These are phyloP conservation scores for Fomitopsis pinicola DNA, from an alignment of 1,284 basidiomycete species.

Conservation along the genomic window DNA sequence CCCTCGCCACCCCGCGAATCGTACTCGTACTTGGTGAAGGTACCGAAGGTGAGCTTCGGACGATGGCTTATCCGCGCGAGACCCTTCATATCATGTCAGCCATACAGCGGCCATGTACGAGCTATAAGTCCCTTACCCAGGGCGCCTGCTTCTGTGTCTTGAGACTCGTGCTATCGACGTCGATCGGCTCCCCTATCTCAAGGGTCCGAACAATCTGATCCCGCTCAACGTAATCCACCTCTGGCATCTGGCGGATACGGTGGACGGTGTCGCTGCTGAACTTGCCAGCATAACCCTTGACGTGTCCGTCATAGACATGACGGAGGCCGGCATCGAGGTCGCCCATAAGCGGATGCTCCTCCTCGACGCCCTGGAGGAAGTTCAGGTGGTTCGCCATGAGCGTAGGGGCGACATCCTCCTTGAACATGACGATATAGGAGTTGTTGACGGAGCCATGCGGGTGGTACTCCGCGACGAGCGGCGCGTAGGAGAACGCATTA, in stretches of 20 bases:
- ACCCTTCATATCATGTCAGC: constrained; percentile 49
- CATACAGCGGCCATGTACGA: background rate
- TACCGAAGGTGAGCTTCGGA: constrained; percentile 70
- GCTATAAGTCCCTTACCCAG: constrained; percentile 63
- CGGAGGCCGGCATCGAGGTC: constrained; percentile 43
- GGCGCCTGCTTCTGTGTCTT: constrained; percentile 74
- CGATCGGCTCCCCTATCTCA: constrained; percentile 72
- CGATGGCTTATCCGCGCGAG: constrained; percentile 96
- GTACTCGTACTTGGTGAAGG: constrained; percentile 87
- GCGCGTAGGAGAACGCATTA: constrained; percentile 51
- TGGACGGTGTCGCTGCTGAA: constrained; percentile 78
- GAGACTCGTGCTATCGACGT: constrained; percentile 69
- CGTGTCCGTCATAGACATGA: constrained; percentile 69
- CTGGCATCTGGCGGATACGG: constrained; percentile 81
- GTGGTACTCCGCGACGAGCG: constrained; percentile 48
- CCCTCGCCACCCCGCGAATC: constrained; percentile 79
- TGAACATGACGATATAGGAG: constrained; percentile 89
- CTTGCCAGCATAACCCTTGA: constrained; percentile 83
- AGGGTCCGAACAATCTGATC: constrained; percentile 86
- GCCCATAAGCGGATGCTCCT: constrained; percentile 45
- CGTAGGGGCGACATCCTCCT: constrained; percentile 55
- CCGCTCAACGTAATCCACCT: constrained; percentile 90
- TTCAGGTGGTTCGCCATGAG: constrained; percentile 72
- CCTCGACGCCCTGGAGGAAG: constrained; percentile 59
- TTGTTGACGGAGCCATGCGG: constrained; percentile 75